Evolutionary conservation across 495 filamentous ascomycete genomes (phyloP), one percentile per base, ranked within the genome.

Genomic region (Sporormia fimetaria): DNA sequence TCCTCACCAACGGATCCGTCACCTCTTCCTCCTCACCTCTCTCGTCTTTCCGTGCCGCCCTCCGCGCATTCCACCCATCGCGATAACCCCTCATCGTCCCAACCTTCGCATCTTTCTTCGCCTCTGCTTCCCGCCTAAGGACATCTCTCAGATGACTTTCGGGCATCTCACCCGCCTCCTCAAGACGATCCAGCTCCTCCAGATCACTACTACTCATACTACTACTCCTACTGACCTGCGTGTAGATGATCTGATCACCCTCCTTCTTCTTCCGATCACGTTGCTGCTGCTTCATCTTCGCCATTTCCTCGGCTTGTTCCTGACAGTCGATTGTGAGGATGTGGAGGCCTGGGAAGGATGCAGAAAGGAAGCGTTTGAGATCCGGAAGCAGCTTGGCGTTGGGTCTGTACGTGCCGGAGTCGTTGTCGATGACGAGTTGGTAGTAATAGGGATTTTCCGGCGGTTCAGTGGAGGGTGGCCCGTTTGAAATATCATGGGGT

Each of bases 401-500:
- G 0, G 88, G 88, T 0, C 88, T 75, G 57, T 96, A 96, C 0
- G 88, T 96, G 10, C 88, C 88, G 51, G 75, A 81, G 59, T 93
- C 87, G 44, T 96, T 96, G 64, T 96, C 88, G 51, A 96, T 94
- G 36, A 90, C 69, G 3, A 96, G 72, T 55, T 90, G 79, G 53
- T 93, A 96, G 51, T 79, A 67, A 0, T 63, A 49, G 0, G 83
- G 81, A 40, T 85, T 69, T 4, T 50, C 51, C 1, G 67, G 61
- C 0, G 67, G 63, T 2, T 67, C 52, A 5, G 44, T 23, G 8
- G 63, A 63, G 0, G 69, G 44, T 58, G 45, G 59, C 11, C 57
- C 57, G 24, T 52, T 51, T 21, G 33, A 30, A 11, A 65, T 57
- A 4, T 75, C 63, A 2, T 63, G 60, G 4, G 68, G 60, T 32